These are phyloP conservation scores for Carex cristatella DNA, from an alignment of 176 grass and related monocot species.

Conservation along the genomic window DNA sequence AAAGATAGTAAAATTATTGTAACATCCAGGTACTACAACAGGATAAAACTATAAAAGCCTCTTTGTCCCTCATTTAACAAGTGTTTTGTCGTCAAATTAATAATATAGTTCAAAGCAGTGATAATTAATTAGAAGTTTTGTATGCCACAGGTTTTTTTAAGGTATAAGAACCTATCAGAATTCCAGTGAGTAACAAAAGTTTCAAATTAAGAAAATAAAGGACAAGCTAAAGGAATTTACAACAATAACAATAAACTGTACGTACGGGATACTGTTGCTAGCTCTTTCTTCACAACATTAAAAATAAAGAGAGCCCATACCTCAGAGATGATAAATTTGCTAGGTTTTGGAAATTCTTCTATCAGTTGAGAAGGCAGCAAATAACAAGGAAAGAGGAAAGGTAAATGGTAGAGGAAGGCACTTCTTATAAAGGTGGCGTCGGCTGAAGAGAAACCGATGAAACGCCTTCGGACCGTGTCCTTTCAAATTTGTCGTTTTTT, in stretches of 20 bases:
- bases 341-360: not conserved
- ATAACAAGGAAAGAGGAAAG: not conserved
- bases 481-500: not conserved
- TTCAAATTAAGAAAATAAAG: not conserved
- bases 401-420: not conserved
- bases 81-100: not conserved
- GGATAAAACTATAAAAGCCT: not conserved
- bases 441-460: conserved; percentile 4
- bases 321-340: not conserved
- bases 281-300: not conserved
- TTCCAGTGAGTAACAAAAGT: not conserved
- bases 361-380: not conserved
- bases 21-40: not conserved
- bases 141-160: not conserved
- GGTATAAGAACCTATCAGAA: not conserved
- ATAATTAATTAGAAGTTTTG: not conserved
- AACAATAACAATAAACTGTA: not conserved
- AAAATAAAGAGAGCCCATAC: not conserved
- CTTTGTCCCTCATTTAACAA: not conserved
- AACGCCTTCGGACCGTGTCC: not conserved
- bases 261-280: not conserved
- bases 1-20: not conserved
- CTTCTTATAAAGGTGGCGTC: not conserved
- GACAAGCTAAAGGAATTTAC: not conserved
- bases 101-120: not conserved